Percentiles rank a stretch among this genome's conserved stretches.
Conservation (phyloP, 2,329 filamentous ascomycete species). For the Neofusicoccum ribis region DNA sequence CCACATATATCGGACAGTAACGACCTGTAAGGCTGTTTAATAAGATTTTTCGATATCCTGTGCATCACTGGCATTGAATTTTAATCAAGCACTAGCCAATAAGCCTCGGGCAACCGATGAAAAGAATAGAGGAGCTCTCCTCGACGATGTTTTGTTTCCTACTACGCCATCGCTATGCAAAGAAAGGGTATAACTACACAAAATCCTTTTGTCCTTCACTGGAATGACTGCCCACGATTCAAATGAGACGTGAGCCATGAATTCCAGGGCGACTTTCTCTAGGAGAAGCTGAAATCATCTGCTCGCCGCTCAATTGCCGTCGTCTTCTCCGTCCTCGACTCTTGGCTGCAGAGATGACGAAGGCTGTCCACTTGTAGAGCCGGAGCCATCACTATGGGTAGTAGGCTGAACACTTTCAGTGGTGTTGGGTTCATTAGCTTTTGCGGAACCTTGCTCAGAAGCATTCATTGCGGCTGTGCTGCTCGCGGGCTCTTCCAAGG, state of each 20-base stretch:
- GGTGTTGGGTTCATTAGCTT: neutral
- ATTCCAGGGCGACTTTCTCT: too few relatives aligned
- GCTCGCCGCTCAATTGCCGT: neutral
- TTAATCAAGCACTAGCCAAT: too few relatives aligned
- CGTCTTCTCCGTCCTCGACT: slow-evolving; percentile 16
- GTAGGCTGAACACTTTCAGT: neutral
- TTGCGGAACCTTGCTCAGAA: neutral
- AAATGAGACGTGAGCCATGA: too few relatives aligned
- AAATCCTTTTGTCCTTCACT: neutral
- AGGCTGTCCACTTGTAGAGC: neutral
- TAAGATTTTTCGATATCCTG: too few relatives aligned
- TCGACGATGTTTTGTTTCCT: neutral
- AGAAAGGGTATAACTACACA: slow-evolving; percentile 18
- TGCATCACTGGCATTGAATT: too few relatives aligned
- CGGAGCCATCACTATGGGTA: neutral
- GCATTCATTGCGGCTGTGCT: neutral
- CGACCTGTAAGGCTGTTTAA: too few relatives aligned
- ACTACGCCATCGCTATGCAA: slow-evolving; percentile 19
- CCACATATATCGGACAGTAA: too few relatives aligned
- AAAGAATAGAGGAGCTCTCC: neutral
- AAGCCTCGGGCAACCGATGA: too few relatives aligned
- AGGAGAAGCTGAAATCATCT: neutral
- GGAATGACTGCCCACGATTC: too few relatives aligned
- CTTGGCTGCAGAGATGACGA: neutral
- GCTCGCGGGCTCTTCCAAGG: neutral